Percentiles rank a stretch among this genome's conserved stretches.
Evolutionary conservation across 352 stramenopile genomes (phyloP).

Genomic region (Pythium periplocum): DNA sequence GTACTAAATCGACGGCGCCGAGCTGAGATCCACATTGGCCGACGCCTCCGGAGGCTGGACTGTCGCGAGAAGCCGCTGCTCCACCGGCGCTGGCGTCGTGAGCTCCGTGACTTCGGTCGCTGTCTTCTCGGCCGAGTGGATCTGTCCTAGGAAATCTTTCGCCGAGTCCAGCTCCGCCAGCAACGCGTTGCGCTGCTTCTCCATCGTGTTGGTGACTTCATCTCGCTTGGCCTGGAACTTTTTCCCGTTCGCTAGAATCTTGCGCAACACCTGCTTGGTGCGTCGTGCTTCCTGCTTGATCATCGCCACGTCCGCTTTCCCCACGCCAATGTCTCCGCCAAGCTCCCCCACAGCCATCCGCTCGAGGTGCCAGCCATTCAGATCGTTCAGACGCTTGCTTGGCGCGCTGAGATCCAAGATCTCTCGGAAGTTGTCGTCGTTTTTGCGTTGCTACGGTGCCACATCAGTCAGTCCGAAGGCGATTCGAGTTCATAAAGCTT

Average conservation of each 20-base stretch:
- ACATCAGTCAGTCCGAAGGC: too few relatives aligned
- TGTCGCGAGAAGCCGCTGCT: conserved; percentile 55
- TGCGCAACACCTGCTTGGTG: conserved; percentile 52
- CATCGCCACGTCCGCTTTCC: conserved; percentile 34
- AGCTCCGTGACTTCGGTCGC: conserved; percentile 37
- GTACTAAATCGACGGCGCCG: conserved; percentile 38
- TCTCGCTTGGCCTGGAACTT: conserved; percentile 50
- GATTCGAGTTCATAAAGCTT: too few relatives aligned
- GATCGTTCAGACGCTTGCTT: conserved; percentile 43
- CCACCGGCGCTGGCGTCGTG: conserved; percentile 51
- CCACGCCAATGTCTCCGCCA: conserved; percentile 25
- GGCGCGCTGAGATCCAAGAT: conserved; percentile 71
- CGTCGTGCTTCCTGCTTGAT: conserved; percentile 55
- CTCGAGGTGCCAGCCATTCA: conserved; percentile 76
- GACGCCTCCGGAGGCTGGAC: conserved; percentile 43
- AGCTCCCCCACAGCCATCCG: conserved; percentile 77
- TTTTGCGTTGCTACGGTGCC: conserved; percentile 52
- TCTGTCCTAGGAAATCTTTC: conserved; percentile 71
- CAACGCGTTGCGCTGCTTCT: conserved; percentile 65
- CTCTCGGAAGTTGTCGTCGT: conserved; percentile 69
- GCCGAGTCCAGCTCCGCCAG: conserved; percentile 52
- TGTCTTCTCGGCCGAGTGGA: conserved; percentile 37
- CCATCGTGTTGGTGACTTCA: conserved; percentile 53
- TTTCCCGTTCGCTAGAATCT: conserved; percentile 50
- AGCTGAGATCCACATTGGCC: conserved; percentile 42